Base-by-base conservation (phyloP, 2,329 filamentous ascomycete species). In the Stemphylium vesicarium region DNA sequence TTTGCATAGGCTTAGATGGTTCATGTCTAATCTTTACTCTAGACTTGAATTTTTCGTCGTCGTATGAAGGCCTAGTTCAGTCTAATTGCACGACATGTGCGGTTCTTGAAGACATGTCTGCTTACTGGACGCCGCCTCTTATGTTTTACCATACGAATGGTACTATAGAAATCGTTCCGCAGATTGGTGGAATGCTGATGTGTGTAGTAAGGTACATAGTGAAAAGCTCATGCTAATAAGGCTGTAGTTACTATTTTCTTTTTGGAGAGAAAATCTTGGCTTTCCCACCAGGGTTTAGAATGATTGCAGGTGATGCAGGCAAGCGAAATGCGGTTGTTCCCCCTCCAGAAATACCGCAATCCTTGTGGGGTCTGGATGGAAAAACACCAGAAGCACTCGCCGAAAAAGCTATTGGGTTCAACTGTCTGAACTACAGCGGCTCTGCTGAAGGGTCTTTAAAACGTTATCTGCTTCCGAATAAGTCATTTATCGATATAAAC, bases 131-230 rank as follows among this genome's bases (percentile, higher is more conserved):
- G 47, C 92, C 92, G 0, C 78, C 84, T 2, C 71, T 96, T 60
- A 93, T 94, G 79, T 96, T 96, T 75, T 76, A 87, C 70, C 84
- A 92, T 68, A 69, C 77, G 11, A 88, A 90, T 63, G 85, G 88
- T 53, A 80, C 86, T 51, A 85, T 85, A 45, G 84, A 90, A 65
- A 75, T 90, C 52, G 90, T 96, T 40, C 76, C 83, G 1, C 87
- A 95, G 72, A 84, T 89, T 45, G 91, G 92, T 58, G 91, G 92
- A 60, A 91, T 96, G 85, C 86, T 96, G 71, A 89, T 88, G 86
- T 94, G 83, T 9, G 39, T 82, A 89, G 88, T 18, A 16, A 15
- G 20, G 13, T 37, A 37, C 33, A 32, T 53, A 42, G 39, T 61
- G 47, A 38, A 54, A 37, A 45, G 71, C 42, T 35, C 20, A 11